Evolutionary conservation across 108 stramenopile genomes (phyloP), one percentile per base, ranked within the genome.

Genomic region (Nitzschia sp.): DNA sequence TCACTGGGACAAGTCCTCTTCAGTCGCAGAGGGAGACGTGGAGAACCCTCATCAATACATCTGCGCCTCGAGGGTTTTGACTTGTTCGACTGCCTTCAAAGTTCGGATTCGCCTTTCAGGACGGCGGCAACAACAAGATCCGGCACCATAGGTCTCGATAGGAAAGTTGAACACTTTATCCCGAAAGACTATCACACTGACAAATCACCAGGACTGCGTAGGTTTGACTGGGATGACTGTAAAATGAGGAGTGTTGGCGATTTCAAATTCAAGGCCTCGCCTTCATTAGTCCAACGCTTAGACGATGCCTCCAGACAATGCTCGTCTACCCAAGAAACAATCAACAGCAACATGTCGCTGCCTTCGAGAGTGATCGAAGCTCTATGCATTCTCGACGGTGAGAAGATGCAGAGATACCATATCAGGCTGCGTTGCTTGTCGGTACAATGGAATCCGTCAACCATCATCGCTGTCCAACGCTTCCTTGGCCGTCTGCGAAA

Each of bases 361-460:
- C 47, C 58, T 3, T 35, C 58, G 19, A 38, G 53, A 22, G 41
- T 58, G 19, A 58, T 73, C 45, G 72, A 73, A 58, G 33, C 65
- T 19, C 15, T 26, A 2, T 63, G 62, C 53, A 21, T 50, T 19
- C 27, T 61, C 25, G 32, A 22, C 2, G 34, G 30, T 8, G 27
- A 44, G 17, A 33, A 8, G 17, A 16, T 56, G 19, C 58, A 67
- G 23, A 31, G 66, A 45, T 57, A 68, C 25, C n/a, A 53, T 17
- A 41, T 69, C 22, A 66, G 54, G 17, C 29, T 72, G 32, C 38
- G 53, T 6, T 61, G 48, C 11, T 58, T 68, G 38, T 57, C 62
- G 34, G 54, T 87, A 15, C 88, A 92, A 59, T 92, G 88, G 84
- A 92, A 92, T 73, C 91, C 91, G 9, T 85, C 84, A 36, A 86